phyloP scores from a whole-genome alignment of 164 flowering plant species.

The Tetrastigma voinierianum region DNA sequence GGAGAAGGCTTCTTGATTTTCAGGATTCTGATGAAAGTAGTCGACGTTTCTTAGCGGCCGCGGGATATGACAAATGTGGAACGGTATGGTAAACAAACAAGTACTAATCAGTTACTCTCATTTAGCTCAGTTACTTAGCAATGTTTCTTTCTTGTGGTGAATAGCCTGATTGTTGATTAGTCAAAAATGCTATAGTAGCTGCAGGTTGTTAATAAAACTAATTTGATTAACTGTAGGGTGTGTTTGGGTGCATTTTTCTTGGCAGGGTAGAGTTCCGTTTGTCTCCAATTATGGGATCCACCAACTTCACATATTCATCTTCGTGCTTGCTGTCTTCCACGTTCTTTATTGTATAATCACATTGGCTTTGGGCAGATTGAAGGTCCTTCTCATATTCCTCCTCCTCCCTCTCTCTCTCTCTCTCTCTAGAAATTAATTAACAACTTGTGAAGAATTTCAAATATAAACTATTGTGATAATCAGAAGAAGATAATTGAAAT shows the following conservation, averaged over 20 bases:
- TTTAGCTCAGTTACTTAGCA: no score
- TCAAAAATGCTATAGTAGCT: no score
- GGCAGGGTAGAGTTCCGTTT: constrained; percentile 54
- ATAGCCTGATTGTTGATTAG: no score
- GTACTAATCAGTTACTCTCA: no score
- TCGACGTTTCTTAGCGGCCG: constrained; percentile 41
- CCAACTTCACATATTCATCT: constrained; percentile 78
- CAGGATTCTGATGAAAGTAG: constrained; percentile 2
- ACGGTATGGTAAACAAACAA: constrained; percentile 17
- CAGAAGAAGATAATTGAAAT: no score
- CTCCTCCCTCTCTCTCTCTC: no score
- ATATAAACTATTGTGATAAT: no score
- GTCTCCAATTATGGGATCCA: constrained; percentile 54
- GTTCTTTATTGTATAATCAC: constrained; percentile 59
- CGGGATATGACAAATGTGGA: constrained; percentile 35
- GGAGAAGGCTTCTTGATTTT: constrained; percentile 4
- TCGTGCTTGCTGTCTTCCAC: constrained; percentile 58
- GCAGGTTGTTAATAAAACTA: no score
- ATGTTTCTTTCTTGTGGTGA: no score
- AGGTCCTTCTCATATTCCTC: constrained; percentile 31
- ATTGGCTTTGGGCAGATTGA: constrained; percentile 56
- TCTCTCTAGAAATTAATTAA: no score
- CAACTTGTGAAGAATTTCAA: no score
- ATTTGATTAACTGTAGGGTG: no score
- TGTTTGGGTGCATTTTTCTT: background rate